These are phyloP conservation scores for Spathaspora boniae DNA, from an alignment of 805 yeast genomes.

Conservation along the genomic window DNA sequence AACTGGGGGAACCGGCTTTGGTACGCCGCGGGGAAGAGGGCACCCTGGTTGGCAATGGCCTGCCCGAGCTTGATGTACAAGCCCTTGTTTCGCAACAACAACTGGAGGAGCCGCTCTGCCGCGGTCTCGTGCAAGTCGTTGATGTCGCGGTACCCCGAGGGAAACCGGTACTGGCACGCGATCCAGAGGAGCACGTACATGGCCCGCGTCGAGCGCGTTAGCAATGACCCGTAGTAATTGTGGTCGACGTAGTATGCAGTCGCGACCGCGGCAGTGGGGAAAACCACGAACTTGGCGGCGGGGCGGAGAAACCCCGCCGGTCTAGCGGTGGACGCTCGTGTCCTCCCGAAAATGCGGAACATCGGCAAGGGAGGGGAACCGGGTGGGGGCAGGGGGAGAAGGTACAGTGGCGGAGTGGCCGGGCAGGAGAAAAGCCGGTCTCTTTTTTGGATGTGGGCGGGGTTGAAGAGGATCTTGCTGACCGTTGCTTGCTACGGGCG, in stretches of 20 bases:
- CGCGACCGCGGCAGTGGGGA: constrained; percentile 10
- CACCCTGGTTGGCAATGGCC: constrained; percentile 73
- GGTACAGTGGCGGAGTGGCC: too few species aligned
- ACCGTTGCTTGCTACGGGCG: too few species aligned
- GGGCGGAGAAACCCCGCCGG: too few species aligned
- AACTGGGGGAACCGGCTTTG: constrained; percentile 54
- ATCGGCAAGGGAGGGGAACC: too few species aligned
- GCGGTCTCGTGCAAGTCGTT: constrained; percentile 56
- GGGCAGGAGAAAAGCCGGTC: too few species aligned
- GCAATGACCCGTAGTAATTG: constrained; percentile 41
- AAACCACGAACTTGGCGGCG: constrained; percentile 2
- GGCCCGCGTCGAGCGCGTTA: constrained; percentile 51
- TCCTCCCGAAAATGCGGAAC: too few species aligned
- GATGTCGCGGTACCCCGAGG: constrained; percentile 31
- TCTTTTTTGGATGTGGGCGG: too few species aligned
- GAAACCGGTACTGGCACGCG: constrained; percentile 56
- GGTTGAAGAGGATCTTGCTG: too few species aligned
- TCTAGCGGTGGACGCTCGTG: too few species aligned
- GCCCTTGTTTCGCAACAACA: constrained; percentile 34
- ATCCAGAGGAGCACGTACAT: constrained; percentile 44
- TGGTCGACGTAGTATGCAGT: constrained; percentile 12
- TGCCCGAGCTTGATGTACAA: constrained; percentile 77
- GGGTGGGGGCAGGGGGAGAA: too few species aligned
- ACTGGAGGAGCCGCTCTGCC: constrained; percentile 36
- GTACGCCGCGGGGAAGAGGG: constrained; percentile 61